Evolutionary conservation across 768 basidiomycete genomes (phyloP), one percentile per base, ranked within the genome.

Genomic region (Dentipellis sp.): DNA sequence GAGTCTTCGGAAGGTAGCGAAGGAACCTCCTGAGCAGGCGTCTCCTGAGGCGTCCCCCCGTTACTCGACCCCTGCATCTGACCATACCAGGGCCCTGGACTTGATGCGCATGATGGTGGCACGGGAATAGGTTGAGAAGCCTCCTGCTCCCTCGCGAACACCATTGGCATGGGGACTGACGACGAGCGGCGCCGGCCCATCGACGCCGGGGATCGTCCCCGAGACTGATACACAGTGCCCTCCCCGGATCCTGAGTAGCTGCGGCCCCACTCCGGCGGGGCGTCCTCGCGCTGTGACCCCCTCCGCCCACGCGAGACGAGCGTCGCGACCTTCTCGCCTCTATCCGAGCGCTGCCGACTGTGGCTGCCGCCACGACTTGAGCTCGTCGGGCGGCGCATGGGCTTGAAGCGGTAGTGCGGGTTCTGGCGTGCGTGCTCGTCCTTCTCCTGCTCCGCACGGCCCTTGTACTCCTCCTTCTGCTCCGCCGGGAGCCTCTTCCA

Each of bases 331-430:
- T 17, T 17, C 57, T 4, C 50, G 36, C 35, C 50, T n/a, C 59
- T 57, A 37, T 55, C 58, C 59, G 59, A 42, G 54, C 57, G 19
- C 50, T 60, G 45, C 59, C 52, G 42, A 51, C 48, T 19, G 17
- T 35, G n/a, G 46, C 38, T 35, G 29, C 35, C 10, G 10, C 10
- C 34, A 54, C 53, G 37, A 39, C 42, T 23, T 48, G 60, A 8
- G 29, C 11, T 12, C 48, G 10, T n/a, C n/a, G 1, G 23, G 39
- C 56, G 35, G 39, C 59, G 62, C 34, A 72, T 67, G 10, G 86
- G 86, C 17, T 77, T 74, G 65, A 80, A 88, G 50, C 77, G 78
- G 67, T 88, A 88, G 60, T 80, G 68, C 0, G 86, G 86, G 59
- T 88, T 72, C 52, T 71, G 66, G 12, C 73, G 71, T 9, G 77